Conservation (phyloP, 2,329 filamentous ascomycete species). For the Botrytis hyacinthi region DNA sequence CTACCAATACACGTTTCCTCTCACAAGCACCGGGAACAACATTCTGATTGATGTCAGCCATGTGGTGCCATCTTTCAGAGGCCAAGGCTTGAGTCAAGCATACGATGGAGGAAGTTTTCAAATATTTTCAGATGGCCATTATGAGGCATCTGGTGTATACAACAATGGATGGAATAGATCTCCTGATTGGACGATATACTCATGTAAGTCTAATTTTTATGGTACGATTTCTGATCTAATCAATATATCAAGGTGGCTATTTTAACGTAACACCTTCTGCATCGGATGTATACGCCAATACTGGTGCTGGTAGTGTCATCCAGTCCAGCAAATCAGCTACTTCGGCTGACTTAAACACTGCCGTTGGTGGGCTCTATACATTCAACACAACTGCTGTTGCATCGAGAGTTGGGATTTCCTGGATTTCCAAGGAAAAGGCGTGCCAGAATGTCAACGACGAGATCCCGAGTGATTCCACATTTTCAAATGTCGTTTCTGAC, state of each 20-base stretch:
- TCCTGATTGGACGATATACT: conserved; percentile 60
- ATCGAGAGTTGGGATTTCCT: conserved; percentile 52
- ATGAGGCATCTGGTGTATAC: conserved; percentile 22
- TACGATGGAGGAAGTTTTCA: conserved; percentile 60
- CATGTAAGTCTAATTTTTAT: conserved; percentile 49
- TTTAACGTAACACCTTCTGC: conserved; percentile 29
- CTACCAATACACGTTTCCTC: conserved; percentile 60
- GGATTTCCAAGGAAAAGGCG: conserved; percentile 48
- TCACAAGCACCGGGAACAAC: conserved; percentile 22
- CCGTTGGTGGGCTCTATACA: conserved; percentile 40
- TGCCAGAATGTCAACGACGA: conserved; percentile 47
- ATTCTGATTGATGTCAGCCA: conserved; percentile 43
- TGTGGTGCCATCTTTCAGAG: conserved; percentile 60
- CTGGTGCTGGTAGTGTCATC: conserved; percentile 34
- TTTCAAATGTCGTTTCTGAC: conserved; percentile 40
- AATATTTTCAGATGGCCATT: conserved; percentile 40
- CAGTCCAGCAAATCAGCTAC: neutral
- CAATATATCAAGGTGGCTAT: conserved; percentile 28
- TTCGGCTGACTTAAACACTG: neutral
- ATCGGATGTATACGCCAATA: conserved; percentile 35
- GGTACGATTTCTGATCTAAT: conserved; percentile 23
- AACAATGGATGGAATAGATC: conserved; percentile 66
- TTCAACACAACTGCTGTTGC: conserved; percentile 44
- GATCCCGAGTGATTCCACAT: conserved; percentile 44
- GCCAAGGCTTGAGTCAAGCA: conserved; percentile 58